These are phyloP conservation scores for Ceratocystis cubensis DNA, from an alignment of 2,329 filamentous ascomycete genomes.

Conservation along the genomic window DNA sequence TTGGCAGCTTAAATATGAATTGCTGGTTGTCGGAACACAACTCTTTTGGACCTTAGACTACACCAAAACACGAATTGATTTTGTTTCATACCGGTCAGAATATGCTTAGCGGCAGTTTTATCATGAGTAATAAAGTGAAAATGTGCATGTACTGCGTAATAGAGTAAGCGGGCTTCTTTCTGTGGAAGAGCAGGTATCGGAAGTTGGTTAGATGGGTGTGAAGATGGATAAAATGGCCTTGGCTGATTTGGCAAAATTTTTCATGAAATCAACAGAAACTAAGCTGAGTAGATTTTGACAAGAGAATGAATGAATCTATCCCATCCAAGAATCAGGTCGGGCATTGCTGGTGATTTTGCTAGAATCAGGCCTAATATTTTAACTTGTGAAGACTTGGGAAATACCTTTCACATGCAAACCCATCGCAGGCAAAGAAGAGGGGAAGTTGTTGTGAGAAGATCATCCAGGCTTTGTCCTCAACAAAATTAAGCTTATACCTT, in stretches of 20 bases:
- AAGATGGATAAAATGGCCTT: too few relatives aligned
- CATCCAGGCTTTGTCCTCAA: not conserved
- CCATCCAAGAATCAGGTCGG: too few relatives aligned
- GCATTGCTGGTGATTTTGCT: not conserved
- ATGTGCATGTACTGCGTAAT: too few relatives aligned
- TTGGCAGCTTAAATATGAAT: not conserved
- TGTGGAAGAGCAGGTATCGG: too few relatives aligned
- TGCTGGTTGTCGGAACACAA: not conserved
- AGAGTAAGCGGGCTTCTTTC: too few relatives aligned
- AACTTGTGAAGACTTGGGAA: not conserved
- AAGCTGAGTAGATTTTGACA: too few relatives aligned
- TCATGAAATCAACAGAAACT: too few relatives aligned
- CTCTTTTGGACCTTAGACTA: not conserved
- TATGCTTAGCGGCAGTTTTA: too few relatives aligned
- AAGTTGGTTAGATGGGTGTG: too few relatives aligned
- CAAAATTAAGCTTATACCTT: slow-evolving; percentile 6
- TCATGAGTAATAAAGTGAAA: too few relatives aligned
- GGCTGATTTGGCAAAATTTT: too few relatives aligned
- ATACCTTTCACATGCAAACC: not conserved
- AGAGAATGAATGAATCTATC: too few relatives aligned
- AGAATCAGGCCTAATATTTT: not conserved
- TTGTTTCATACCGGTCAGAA: not conserved
- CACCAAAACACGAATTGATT: not conserved
- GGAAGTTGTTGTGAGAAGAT: not conserved
- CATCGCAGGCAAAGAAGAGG: not conserved